Evolutionary conservation across 192 early-diverging fungal species (phyloP), one percentile per base, ranked within the genome.

Genomic region (Coemansia sp.): DNA sequence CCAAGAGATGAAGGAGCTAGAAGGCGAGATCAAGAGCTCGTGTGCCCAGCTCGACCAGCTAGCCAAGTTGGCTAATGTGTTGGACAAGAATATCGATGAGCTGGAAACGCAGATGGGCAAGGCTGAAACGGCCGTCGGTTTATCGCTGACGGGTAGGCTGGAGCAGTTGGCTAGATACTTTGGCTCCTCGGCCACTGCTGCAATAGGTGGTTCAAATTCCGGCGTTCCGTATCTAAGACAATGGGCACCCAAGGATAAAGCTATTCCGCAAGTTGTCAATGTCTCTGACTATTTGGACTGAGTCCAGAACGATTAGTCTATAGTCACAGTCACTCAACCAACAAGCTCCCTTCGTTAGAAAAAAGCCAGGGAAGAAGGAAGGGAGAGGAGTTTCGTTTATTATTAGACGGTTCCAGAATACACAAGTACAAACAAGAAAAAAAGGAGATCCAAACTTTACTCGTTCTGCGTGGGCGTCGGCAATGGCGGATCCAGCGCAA

Each of bases 211-310:
- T 48, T 15, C 46, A 20, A 20, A 23, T 5, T 6, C 52, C 1
- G 65, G 71, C n/a, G 43, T 75, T 4, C 78, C 78, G 10, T 80
- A 80, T 36, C 48, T 75, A 1, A 62, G 78, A 12, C 78, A 80
- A 34, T 80, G 78, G 78, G 60, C 75, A 26, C 51, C 65, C 38
- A 62, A 30, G 20, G 62, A 64, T 5, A 21, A 51, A 11, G 60
- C 58, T 1, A 34, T 79, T 0, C 77, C 77, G 11, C 34, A 67
- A 23, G 14, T 78, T 26, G 35, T 21, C 8, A 35, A 43, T 5
- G 38, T 43, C 14, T 53, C 35, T 14, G 39, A 63, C 3, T 63
- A 63, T 18, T 14, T 43, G 44, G 38, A 64, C 34, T 48, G 20
- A 48, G 20, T 53, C 10, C 20, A 30, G 3, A 3, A 30, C 30